These are phyloP conservation scores for Paramecium caudatum DNA, from an alignment of 73 alveolate species.

Conservation along the genomic window DNA sequence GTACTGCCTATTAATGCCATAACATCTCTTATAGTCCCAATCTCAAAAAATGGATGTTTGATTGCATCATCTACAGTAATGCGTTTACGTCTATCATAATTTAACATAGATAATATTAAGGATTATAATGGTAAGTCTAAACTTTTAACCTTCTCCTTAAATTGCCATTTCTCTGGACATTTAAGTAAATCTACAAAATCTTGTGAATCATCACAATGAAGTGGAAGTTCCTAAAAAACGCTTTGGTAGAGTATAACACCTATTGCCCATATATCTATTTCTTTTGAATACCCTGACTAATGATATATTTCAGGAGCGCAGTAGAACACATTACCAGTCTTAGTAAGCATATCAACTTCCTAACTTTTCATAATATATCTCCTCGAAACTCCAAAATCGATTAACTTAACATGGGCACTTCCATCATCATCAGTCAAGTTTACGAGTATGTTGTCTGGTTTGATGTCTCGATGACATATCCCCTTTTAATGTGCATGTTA, in stretches of 20 bases:
- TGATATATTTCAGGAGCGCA: constrained; percentile 70
- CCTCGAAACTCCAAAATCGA: constrained; percentile 67
- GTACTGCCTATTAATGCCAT: background rate
- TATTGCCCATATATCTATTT: constrained; percentile 61
- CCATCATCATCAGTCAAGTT: background rate
- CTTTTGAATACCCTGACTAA: constrained; percentile 19
- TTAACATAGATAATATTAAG: constrained; percentile 51
- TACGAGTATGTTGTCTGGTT: constrained; percentile 72
- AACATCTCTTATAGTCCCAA: background rate
- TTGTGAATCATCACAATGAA: background rate
- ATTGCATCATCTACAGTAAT: constrained; percentile 90
- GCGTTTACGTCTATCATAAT: constrained; percentile 86
- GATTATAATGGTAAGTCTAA: background rate
- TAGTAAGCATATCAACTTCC: constrained; percentile 23
- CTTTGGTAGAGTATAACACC: constrained; percentile 25
- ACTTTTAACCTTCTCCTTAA: background rate
- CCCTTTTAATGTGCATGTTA: constrained; percentile 71
- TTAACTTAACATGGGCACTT: background rate
- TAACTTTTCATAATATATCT: constrained; percentile 45
- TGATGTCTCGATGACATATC: constrained; percentile 76
- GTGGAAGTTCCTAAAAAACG: background rate
- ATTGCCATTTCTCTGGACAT: constrained; percentile 5
- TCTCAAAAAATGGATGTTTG: constrained; percentile 89
- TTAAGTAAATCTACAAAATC: constrained; percentile 28
- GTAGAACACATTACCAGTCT: constrained; percentile 44